Base-by-base conservation (phyloP, 352 stramenopile genomes). In the Pythium chondricola region DNA sequence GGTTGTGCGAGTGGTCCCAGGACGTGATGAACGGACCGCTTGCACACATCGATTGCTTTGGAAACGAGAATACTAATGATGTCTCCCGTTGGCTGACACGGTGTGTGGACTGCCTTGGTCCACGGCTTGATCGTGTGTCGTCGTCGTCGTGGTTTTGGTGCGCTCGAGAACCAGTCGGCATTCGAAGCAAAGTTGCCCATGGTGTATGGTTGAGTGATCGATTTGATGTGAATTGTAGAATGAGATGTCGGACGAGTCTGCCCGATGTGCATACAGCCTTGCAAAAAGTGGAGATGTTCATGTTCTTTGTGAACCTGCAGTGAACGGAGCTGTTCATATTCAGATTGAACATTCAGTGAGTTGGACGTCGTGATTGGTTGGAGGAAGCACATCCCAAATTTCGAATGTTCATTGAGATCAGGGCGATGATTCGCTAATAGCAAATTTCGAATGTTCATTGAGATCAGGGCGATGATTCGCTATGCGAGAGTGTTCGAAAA, bases 141-240 rank as follows among this genome's bases (percentile, higher is more conserved):
- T 5, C 5, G 16, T 3, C 22, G 26, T 43, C 21, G 43, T 37
- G 26, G 42, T 17, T 31, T 2, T 2, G 4, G 38, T 60, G 32
- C n/a, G n/a, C n/a, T n/a, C n/a, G n/a, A n/a, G 33, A 56, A 27
- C 46, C 53, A 55, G 18, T 55, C 46, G 24, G 45, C 14, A 35
- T 45, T 61, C 10, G 53, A 61, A 25, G 53, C 53, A 45, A 61
- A 61, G 53, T 61, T 61, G 53, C 53, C 53, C 53, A 61, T 61
- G 38, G 17, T 60, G 2, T 39, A n/a, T 58, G 26, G 24, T 42
- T 48, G 31, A 7, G 37, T 37, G 31, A 27, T 48, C 2, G 16
- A 22, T 18, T 48, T 48, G 36, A 24, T 41, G 29, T 7, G 45
- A 52, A 47, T 48, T 38, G 42, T 30, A 18, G 51, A 58, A 58